These are phyloP conservation scores for Barnettozyma californica DNA, from an alignment of 805 yeast genomes.

Conservation along the genomic window DNA sequence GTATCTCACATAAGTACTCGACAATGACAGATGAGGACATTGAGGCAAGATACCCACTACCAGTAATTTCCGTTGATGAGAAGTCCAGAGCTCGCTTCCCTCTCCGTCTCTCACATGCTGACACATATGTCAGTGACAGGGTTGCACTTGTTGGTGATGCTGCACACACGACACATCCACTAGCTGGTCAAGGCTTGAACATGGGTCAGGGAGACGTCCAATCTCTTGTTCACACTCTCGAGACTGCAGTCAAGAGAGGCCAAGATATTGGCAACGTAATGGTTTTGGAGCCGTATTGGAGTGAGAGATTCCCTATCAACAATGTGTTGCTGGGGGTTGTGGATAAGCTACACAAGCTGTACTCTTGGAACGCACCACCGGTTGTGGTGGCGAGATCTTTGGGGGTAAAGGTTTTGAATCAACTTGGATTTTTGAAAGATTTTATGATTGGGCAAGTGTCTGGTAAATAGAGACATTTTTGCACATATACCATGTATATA, in stretches of 20 bases:
- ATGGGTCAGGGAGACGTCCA: conserved; percentile 96
- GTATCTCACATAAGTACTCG: conserved; percentile 42
- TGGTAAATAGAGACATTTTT: conserved; percentile 26
- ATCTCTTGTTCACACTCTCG: conserved; percentile 61
- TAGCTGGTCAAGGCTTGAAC: conserved; percentile 96
- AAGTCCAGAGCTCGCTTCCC: conserved; percentile 86
- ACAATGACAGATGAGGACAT: conserved; percentile 37
- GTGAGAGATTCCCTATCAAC: conserved; percentile 75
- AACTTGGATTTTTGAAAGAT: conserved; percentile 59
- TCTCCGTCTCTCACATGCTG: conserved; percentile 82
- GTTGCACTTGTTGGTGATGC: conserved; percentile 97
- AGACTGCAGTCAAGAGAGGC: conserved; percentile 68
- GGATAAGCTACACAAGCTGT: conserved; percentile 86
- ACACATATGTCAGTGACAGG: conserved; percentile 76
- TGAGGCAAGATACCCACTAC: conserved; percentile 63
- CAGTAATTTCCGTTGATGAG: conserved; percentile 50
- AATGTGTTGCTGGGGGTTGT: conserved; percentile 81
- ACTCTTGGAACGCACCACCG: conserved; percentile 67
- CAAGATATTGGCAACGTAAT: conserved; percentile 80
- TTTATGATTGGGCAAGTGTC: conserved; percentile 57
- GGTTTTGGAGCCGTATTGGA: conserved; percentile 82
- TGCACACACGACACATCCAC: conserved; percentile 94
- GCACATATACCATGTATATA: background rate
- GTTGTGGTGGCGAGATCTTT: conserved; percentile 67
- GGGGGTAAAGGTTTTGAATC: conserved; percentile 70